Conservation (phyloP, 768 basidiomycete genomes). For the Thelephora aurantiotincta region DNA sequence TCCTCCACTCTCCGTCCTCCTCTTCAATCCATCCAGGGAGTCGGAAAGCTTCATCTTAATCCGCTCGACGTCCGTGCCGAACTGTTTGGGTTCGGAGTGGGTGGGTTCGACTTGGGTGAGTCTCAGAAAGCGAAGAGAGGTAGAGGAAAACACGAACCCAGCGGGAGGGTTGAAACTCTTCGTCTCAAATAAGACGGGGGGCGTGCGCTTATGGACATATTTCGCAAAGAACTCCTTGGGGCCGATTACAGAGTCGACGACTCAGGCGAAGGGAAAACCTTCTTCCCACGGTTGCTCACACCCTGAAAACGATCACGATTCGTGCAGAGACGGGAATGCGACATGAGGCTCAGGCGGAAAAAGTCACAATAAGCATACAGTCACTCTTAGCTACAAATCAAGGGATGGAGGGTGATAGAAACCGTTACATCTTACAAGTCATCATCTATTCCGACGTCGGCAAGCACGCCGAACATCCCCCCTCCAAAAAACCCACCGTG, state of each 20-base stretch:
- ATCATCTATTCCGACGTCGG: conserved; percentile 14
- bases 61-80: conserved; percentile 16
- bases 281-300: no score
- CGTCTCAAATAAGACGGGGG: conserved; percentile 13
- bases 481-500: conserved; percentile 10
- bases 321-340: no score
- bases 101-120: conserved; percentile 14
- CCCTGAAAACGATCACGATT: no score
- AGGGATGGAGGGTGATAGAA: no score
- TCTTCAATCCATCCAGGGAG: conserved; percentile 10
- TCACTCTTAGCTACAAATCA: no score
- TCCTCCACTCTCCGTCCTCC: conserved; percentile 10
- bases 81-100: conserved; percentile 13
- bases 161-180: conserved; percentile 10
- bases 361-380: no score
- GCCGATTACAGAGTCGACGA: conserved; percentile 4
- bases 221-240: conserved; percentile 12
- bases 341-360: no score
- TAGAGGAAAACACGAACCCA: conserved; percentile 11
- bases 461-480: conserved; percentile 29
- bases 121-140: background rate
- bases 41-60: conserved; percentile 13
- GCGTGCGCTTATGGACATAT: conserved; percentile 13
- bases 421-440: no score
- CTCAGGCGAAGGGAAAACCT: no score